Evolutionary conservation across 352 stramenopile species (phyloP).

Genomic region (Globisporangium canariense): DNA sequence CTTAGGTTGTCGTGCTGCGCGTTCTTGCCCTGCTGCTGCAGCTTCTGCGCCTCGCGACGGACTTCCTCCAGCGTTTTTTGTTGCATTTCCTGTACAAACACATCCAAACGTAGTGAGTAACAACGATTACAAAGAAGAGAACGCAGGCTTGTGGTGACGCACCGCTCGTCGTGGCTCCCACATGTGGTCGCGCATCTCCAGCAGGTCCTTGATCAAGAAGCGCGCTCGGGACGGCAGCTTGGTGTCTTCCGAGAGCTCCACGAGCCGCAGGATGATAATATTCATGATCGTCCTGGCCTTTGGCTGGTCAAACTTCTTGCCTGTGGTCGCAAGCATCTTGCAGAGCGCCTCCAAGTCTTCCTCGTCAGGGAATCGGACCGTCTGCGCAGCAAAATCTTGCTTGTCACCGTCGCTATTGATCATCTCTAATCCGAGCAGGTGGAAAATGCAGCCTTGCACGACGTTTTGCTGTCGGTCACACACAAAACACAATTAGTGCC

Average conservation of each 20-base stretch:
- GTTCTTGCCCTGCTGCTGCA: slow-evolving; percentile 85
- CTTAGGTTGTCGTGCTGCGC: slow-evolving; percentile 81
- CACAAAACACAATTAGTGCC: background rate
- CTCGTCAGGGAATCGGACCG: slow-evolving; percentile 77
- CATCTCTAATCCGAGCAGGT: slow-evolving; percentile 74
- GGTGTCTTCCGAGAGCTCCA: slow-evolving; percentile 76
- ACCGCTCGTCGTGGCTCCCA: slow-evolving; percentile 83
- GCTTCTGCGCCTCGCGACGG: slow-evolving; percentile 72
- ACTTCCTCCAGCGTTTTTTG: slow-evolving; percentile 86
- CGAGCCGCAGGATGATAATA: slow-evolving; percentile 80
- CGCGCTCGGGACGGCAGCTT: slow-evolving; percentile 69
- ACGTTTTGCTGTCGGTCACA: slow-evolving; percentile 44
- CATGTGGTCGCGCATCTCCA: slow-evolving; percentile 85
- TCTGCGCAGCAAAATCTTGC: slow-evolving; percentile 53
- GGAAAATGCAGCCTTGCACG: slow-evolving; percentile 75
- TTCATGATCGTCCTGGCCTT: slow-evolving; percentile 80
- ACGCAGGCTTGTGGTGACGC: background rate
- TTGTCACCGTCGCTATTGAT: slow-evolving; percentile 31
- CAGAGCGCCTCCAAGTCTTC: slow-evolving; percentile 83
- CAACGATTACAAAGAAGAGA: background rate
- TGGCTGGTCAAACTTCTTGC: slow-evolving; percentile 85
- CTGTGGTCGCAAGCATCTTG: slow-evolving; percentile 79
- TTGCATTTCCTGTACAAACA: slow-evolving; percentile 58
- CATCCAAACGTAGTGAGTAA: background rate
- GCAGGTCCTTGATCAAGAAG: slow-evolving; percentile 81